These are phyloP conservation scores for Madurella mycetomatis DNA, from an alignment of 2,329 filamentous ascomycete genomes.

Conservation along the genomic window DNA sequence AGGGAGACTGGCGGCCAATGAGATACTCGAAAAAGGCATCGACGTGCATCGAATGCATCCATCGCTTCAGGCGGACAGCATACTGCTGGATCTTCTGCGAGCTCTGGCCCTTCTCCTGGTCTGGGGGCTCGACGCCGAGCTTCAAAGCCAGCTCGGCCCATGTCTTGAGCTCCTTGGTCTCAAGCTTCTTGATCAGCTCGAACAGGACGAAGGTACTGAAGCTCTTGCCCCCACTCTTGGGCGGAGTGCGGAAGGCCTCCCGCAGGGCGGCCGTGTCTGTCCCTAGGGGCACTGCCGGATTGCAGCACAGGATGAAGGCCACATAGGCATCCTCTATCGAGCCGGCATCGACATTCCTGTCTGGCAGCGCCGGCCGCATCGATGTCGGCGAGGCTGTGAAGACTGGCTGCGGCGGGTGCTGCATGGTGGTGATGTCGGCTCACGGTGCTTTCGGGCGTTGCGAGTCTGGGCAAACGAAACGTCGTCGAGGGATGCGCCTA, in stretches of 20 bases:
- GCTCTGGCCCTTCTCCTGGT: conserved; percentile 77
- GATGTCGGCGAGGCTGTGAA: conserved; percentile 15
- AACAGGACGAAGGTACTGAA: conserved; percentile 77
- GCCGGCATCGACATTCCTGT: conserved; percentile 61
- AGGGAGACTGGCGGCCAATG: conserved; percentile 69
- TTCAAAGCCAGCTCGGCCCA: conserved; percentile 85
- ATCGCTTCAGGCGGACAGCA: conserved; percentile 86
- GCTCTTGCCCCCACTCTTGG: conserved; percentile 80
- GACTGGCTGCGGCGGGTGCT: conserved; percentile 10
- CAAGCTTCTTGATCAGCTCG: conserved; percentile 72
- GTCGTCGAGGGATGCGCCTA: neutral
- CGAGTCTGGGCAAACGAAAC: neutral
- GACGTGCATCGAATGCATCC: conserved; percentile 96
- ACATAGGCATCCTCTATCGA: conserved; percentile 81
- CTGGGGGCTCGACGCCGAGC: conserved; percentile 83
- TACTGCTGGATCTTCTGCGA: conserved; percentile 94
- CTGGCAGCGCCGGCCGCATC: conserved; percentile 48
- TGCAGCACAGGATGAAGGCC: conserved; percentile 83
- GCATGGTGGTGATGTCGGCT: conserved; percentile 9
- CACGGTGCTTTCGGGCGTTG: neutral
- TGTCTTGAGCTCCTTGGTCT: conserved; percentile 80
- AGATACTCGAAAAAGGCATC: conserved; percentile 94
- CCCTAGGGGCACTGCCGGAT: conserved; percentile 69
- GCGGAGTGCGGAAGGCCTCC: conserved; percentile 72
- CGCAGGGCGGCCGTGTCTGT: conserved; percentile 67